Evolutionary conservation across 768 basidiomycete species (phyloP).

Genomic region (Butyriboletus loyo): DNA sequence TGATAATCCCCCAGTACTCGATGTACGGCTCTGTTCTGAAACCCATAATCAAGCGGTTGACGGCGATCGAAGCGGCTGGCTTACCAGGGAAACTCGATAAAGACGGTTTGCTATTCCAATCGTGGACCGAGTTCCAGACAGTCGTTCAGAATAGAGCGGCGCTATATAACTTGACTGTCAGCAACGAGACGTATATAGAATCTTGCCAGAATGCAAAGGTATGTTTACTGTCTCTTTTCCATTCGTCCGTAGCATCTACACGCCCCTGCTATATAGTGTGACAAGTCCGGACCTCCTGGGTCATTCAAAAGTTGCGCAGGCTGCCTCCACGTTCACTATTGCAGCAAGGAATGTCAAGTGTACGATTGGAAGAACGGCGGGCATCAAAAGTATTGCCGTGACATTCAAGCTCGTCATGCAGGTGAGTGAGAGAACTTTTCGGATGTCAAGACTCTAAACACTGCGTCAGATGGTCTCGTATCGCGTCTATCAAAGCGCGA

Average conservation of each 20-base stretch:
- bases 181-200: conserved; percentile 14
- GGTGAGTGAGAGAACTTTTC: conserved; percentile 8
- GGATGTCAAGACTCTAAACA: not conserved
- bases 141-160: conserved; percentile 14
- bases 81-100: conserved; percentile 14
- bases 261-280: conserved; percentile 13
- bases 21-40: conserved; percentile 22
- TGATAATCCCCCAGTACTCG: conserved; percentile 28
- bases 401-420: conserved; percentile 26
- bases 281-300: conserved; percentile 22
- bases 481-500: conserved; percentile 21
- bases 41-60: conserved; percentile 12
- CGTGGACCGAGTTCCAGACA: conserved; percentile 23
- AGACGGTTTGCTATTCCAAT: conserved; percentile 13
- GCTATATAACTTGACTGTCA: conserved; percentile 5
- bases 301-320: conserved; percentile 28
- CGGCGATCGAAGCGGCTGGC: conserved; percentile 11
- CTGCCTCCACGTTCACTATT: conserved; percentile 30
- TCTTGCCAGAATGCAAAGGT: conserved; percentile 29
- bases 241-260: not conserved
- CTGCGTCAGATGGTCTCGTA: conserved; percentile 18
- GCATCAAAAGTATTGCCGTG: conserved; percentile 24
- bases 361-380: conserved; percentile 30
- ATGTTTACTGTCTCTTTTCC: not conserved
- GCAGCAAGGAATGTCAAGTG: conserved; percentile 30